A percentile compares a stretch with the other conserved stretches of the same genome.
phyloP scores from a whole-genome alignment of 805 yeast genomes.

The Diddensiella caesifluorescens region DNA sequence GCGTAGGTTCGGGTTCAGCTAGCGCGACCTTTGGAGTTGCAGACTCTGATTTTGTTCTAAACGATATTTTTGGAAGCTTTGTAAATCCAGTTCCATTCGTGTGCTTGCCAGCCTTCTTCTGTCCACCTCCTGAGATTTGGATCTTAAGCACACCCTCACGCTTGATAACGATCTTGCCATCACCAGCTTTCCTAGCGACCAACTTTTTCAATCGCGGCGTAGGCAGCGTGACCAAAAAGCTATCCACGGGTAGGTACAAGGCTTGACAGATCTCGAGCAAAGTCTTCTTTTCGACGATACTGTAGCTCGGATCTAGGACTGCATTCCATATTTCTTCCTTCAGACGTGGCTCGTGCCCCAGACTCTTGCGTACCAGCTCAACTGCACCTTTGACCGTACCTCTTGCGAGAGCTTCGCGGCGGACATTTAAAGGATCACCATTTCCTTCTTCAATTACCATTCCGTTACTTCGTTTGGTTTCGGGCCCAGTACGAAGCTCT shows the following conservation, averaged over 20 bases:
- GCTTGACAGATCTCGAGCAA: slow-evolving; percentile 63
- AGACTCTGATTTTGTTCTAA: not conserved
- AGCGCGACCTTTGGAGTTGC: not conserved
- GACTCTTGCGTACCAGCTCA: slow-evolving; percentile 56
- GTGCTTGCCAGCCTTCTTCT: not conserved
- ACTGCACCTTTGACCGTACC: slow-evolving; percentile 60
- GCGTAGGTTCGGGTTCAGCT: not conserved
- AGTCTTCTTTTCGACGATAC: slow-evolving; percentile 54
- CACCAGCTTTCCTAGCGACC: slow-evolving; percentile 50
- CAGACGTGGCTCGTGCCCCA: slow-evolving; percentile 48
- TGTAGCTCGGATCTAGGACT: slow-evolving; percentile 51
- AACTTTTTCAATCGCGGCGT: slow-evolving; percentile 66
- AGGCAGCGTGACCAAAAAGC: slow-evolving; percentile 55
- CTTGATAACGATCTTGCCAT: slow-evolving; percentile 52
- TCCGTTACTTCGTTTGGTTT: slow-evolving; percentile 29
- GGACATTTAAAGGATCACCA: slow-evolving; percentile 39
- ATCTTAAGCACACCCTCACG: slow-evolving; percentile 11
- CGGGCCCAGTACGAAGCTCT: slow-evolving; percentile 20
- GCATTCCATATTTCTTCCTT: slow-evolving; percentile 61
- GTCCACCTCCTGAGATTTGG: not conserved
- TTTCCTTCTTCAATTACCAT: slow-evolving; percentile 53
- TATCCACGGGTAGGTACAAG: slow-evolving; percentile 56
- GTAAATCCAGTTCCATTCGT: not conserved
- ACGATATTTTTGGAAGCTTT: not conserved
- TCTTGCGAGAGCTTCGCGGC: slow-evolving; percentile 64